Evolutionary conservation across 179 eudicot genomes (phyloP).

Genomic region (Carnegiea gigantea): DNA sequence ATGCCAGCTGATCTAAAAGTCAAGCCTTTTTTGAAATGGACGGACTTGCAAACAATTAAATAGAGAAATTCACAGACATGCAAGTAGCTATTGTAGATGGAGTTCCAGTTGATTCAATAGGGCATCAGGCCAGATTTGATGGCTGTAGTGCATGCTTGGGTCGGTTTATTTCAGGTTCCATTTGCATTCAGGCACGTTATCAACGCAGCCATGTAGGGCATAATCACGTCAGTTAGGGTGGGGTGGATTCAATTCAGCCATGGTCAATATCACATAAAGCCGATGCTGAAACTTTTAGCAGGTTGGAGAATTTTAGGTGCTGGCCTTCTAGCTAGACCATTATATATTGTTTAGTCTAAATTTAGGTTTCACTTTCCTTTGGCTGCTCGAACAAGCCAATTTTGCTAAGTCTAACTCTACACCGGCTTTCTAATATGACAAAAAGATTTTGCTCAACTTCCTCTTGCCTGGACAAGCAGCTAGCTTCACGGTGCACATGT

Average conservation of each 20-base stretch:
- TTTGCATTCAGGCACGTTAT: neutral
- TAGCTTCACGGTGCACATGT: neutral
- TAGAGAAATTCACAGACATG: neutral
- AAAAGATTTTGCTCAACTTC: neutral
- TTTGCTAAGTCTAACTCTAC: neutral
- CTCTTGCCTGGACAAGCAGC: conserved; percentile 3
- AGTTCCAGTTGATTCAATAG: neutral
- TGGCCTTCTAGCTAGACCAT: neutral
- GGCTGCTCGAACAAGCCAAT: neutral
- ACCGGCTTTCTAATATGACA: neutral
- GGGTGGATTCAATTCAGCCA: neutral
- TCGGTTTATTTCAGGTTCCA: neutral
- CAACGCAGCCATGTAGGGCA: neutral
- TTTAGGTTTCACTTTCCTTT: neutral
- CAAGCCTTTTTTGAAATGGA: neutral
- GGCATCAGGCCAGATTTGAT: neutral
- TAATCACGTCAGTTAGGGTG: neutral
- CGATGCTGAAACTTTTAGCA: neutral
- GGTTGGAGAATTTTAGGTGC: neutral
- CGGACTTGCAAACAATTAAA: neutral
- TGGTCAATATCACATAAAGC: neutral
- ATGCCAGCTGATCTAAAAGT: neutral
- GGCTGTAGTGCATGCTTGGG: neutral
- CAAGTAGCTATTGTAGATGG: neutral
- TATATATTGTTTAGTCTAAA: neutral